Conservation (phyloP, 352 stramenopile species). For the Globisporangium iwayamae region DNA sequence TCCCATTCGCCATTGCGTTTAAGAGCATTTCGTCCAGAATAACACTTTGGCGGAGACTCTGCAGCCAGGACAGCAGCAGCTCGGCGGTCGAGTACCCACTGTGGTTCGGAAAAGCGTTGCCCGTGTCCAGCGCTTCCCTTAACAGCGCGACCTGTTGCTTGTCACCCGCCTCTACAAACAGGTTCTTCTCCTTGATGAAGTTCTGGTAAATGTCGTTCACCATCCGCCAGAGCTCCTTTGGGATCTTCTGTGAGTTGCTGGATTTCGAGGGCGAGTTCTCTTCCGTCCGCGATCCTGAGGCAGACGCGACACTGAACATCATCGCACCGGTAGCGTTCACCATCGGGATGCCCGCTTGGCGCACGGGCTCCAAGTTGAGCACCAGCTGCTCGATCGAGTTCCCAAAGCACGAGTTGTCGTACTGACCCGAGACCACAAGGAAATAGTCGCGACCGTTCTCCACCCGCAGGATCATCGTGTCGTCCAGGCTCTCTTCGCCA, state of each 20-base stretch:
- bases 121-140: conserved; percentile 92
- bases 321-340: conserved; percentile 20
- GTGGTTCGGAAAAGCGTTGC: conserved; percentile 73
- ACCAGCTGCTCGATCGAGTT: conserved; percentile 95
- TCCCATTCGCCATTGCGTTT: conserved; percentile 41
- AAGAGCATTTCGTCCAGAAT: conserved; percentile 82
- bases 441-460: conserved; percentile 97
- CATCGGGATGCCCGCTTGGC: conserved; percentile 34
- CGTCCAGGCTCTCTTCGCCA: conserved; percentile 91
- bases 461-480: conserved; percentile 96
- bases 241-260: conserved; percentile 72
- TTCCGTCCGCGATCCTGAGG: conserved; percentile 6
- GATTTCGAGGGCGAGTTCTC: conserved; percentile 11
- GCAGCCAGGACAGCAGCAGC: conserved; percentile 88
- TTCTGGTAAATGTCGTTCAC: conserved; percentile 94
- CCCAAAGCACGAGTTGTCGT: conserved; percentile 94
- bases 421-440: conserved; percentile 90
- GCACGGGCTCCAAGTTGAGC: conserved; percentile 84
- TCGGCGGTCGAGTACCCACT: conserved; percentile 91
- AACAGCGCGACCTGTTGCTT: conserved; percentile 67
- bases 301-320: conserved; percentile 44
- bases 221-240: conserved; percentile 97
- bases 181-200: conserved; percentile 70
- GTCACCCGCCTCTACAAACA: conserved; percentile 76
- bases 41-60: conserved; percentile 88